These are phyloP conservation scores for Hysterangium stoloniferum DNA, from an alignment of 768 basidiomycete species.

Conservation along the genomic window DNA sequence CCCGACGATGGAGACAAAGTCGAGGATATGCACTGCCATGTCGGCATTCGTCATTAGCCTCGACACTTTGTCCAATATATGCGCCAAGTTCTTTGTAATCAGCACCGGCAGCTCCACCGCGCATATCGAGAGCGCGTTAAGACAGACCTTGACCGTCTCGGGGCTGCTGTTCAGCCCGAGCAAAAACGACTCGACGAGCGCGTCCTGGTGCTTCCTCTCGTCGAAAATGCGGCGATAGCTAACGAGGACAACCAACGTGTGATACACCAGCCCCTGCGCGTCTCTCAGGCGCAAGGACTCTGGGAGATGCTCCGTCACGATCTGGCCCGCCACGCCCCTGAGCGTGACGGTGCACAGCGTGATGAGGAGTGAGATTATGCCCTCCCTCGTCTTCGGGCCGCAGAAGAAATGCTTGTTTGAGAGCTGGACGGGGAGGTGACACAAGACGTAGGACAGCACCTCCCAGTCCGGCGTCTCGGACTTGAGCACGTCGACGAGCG, in stretches of 20 bases:
- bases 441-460: constrained; percentile 82
- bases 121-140: constrained; percentile 82
- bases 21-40: constrained; percentile 94
- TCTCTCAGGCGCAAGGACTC: constrained; percentile 61
- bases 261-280: constrained; percentile 81
- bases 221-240: constrained; percentile 81
- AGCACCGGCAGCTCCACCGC: constrained; percentile 82
- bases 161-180: constrained; percentile 55
- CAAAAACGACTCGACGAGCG: constrained; percentile 67
- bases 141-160: constrained; percentile 77
- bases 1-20: constrained; percentile 81
- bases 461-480: constrained; percentile 78
- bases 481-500: constrained; percentile 58
- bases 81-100: constrained; percentile 69
- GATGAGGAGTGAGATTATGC: constrained; percentile 56
- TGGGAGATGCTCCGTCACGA: constrained; percentile 50
- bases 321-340: constrained; percentile 45
- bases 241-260: constrained; percentile 79
- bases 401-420: constrained; percentile 96
- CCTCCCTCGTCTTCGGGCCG: constrained; percentile 67
- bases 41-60: constrained; percentile 92
- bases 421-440: constrained; percentile 84
- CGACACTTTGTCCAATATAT: constrained; percentile 78
- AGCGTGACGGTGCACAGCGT: constrained; percentile 60
- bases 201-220: constrained; percentile 45